A percentile compares a stretch with the other conserved stretches of the same genome.
Evolutionary conservation across 768 basidiomycete species (phyloP).

Genomic region (Podaxis carcinomalis): DNA sequence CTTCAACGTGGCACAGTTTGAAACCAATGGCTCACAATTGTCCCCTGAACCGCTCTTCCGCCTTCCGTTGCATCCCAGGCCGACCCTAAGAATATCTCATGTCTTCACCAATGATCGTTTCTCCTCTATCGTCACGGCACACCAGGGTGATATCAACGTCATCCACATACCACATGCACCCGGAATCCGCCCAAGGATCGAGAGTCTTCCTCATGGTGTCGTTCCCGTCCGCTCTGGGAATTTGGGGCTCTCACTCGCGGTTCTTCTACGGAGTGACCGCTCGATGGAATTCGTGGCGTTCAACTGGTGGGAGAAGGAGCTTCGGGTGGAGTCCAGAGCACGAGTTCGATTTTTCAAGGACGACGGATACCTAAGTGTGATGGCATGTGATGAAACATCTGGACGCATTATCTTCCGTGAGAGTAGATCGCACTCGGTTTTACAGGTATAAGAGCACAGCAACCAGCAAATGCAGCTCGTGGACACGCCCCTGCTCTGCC

Average conservation of each 20-base stretch:
- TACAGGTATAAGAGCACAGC: not conserved
- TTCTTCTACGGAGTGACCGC: not conserved
- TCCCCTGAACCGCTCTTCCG: not conserved
- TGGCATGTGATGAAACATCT: not conserved
- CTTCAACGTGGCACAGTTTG: not conserved
- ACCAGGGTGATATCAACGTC: not conserved
- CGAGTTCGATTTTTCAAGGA: not conserved
- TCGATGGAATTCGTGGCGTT: not conserved
- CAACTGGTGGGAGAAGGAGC: not conserved
- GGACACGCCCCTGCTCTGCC: constrained; percentile 23
- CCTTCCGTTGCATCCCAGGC: not conserved
- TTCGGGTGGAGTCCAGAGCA: not conserved
- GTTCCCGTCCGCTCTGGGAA: not conserved
- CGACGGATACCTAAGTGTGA: not conserved
- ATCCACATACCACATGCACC: not conserved
- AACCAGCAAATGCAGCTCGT: too few species aligned
- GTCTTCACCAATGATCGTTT: not conserved
- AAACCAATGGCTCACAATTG: not conserved
- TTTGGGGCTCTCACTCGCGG: not conserved
- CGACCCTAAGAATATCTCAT: not conserved
- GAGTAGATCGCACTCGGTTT: not conserved
- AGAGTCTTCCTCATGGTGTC: not conserved
- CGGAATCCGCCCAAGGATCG: not conserved
- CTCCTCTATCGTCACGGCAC: not conserved
- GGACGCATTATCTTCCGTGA: not conserved